A percentile compares a stretch with the other conserved stretches of the same genome.
Conservation (phyloP, 73 alveolate species). For the Tetrahymena elliotti region DNA sequence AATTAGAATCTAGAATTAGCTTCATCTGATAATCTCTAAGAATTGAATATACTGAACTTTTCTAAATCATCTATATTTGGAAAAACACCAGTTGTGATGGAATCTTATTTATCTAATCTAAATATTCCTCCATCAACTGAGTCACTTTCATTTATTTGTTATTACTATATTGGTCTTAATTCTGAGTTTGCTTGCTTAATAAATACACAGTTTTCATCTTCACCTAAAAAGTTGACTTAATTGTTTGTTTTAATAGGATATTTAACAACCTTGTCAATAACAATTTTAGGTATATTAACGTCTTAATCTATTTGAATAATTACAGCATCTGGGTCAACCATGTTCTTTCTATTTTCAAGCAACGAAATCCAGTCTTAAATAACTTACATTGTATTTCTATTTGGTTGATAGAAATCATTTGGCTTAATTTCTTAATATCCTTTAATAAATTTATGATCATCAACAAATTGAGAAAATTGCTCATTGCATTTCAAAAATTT, state of each 20-base stretch:
- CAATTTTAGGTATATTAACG: not conserved
- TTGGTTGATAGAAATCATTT: not conserved
- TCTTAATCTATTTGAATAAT: not conserved
- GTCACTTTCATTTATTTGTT: not conserved
- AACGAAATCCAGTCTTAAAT: not conserved
- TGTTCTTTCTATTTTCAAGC: not conserved
- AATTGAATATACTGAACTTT: not conserved
- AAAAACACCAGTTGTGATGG: not conserved
- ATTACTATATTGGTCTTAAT: not conserved
- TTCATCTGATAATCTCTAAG: not conserved
- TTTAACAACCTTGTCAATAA: not conserved
- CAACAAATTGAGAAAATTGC: not conserved
- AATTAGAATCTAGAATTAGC: not conserved
- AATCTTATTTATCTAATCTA: not conserved
- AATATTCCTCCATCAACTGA: not conserved
- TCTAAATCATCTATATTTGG: not conserved
- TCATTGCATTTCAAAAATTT: not conserved
- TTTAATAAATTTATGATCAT: not conserved
- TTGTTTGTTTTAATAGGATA: not conserved
- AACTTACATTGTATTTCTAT: not conserved
- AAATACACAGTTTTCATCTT: not conserved
- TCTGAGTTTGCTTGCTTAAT: not conserved
- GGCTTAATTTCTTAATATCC: not conserved
- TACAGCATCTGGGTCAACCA: not conserved
- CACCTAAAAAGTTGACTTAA: not conserved